phyloP scores from a whole-genome alignment of 2,329 filamentous ascomycete species.

The Dendryphion nanum region DNA sequence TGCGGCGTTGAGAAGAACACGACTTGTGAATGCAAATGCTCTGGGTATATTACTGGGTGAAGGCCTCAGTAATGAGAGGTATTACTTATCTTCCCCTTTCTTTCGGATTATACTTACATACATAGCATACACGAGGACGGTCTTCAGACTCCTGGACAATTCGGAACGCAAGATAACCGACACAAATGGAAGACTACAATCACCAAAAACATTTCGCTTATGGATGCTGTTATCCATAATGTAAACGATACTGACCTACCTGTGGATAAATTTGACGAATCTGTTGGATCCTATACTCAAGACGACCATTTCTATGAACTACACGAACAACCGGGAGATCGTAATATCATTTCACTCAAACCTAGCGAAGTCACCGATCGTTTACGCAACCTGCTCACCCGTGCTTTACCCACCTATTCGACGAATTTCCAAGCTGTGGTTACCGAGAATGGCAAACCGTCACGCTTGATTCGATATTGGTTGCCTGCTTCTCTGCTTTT shows the following conservation, averaged over 20 bases:
- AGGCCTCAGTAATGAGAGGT: conserved; percentile 62
- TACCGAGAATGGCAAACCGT: conserved; percentile 70
- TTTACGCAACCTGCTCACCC: conserved; percentile 66
- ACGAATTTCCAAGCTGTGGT: conserved; percentile 57
- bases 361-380: conserved; percentile 63
- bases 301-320: conserved; percentile 47
- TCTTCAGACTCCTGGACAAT: conserved; percentile 41
- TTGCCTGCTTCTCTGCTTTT: conserved; percentile 69
- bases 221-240: conserved; percentile 79
- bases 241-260: conserved; percentile 61
- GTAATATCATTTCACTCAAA: conserved; percentile 32
- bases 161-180: conserved; percentile 47
- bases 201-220: conserved; percentile 76
- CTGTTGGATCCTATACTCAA: conserved; percentile 56
- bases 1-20: conserved; percentile 66
- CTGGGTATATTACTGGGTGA: conserved; percentile 86
- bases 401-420: conserved; percentile 67
- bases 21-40: conserved; percentile 79
- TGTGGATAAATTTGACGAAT: conserved; percentile 55
- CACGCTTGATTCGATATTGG: conserved; percentile 81
- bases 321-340: conserved; percentile 37
- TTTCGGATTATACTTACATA: conserved; percentile 12
- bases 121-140: conserved; percentile 63
- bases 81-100: too few relatives aligned
- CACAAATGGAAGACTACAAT: conserved; percentile 71